Percentiles rank a stretch among this genome's conserved stretches.
phyloP scores from a whole-genome alignment of 768 basidiomycete genomes.

The Tulasnella sp. region DNA sequence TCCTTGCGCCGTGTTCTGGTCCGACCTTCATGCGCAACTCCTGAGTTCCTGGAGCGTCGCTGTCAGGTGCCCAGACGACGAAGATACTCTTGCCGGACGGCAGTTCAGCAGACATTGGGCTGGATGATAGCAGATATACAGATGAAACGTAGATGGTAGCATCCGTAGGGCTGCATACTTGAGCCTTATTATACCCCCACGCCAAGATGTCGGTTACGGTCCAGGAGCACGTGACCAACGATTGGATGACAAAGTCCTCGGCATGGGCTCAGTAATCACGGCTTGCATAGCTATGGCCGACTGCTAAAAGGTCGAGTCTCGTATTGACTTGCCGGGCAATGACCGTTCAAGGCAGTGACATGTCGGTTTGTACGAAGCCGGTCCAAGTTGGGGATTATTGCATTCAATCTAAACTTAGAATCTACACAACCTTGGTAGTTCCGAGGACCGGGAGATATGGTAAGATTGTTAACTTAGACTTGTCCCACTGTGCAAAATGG shows the following conservation, averaged over 20 bases:
- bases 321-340: not conserved
- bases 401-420: not conserved
- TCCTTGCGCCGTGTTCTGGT: slow-evolving; percentile 47
- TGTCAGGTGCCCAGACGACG: slow-evolving; percentile 65
- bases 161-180: no score
- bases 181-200: no score
- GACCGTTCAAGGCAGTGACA: not conserved
- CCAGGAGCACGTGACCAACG: not conserved
- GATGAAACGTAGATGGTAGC: no score
- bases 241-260: not conserved
- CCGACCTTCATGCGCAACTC: slow-evolving; percentile 57
- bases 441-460: slow-evolving; percentile 40
- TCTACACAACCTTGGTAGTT: not conserved
- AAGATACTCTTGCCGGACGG: slow-evolving; percentile 36
- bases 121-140: no score
- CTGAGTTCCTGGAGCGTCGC: slow-evolving; percentile 55
- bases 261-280: not conserved
- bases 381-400: not conserved
- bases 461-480: slow-evolving; percentile 50
- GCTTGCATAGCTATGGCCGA: not conserved
- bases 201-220: not conserved
- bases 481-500: slow-evolving; percentile 52
- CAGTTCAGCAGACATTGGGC: no score
- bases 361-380: not conserved
- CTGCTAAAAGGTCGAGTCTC: not conserved